Evolutionary conservation across 257 asterid genomes (phyloP).

Genomic region (Fraxinus cuspidata): DNA sequence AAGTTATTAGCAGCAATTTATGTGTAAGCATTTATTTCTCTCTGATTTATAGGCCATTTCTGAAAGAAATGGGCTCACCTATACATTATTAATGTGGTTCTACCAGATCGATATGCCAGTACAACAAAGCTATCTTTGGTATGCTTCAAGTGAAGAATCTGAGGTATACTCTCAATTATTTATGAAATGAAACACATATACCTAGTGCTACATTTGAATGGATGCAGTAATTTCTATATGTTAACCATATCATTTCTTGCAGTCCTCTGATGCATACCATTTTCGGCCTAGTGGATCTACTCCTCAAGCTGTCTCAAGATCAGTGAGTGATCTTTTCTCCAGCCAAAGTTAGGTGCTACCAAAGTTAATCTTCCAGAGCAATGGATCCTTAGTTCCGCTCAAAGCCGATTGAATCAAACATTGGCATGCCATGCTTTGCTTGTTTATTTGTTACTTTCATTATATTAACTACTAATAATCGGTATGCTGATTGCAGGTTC

Average conservation of each 20-base stretch:
- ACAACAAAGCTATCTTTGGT: slow-evolving; percentile 85
- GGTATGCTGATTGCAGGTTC: slow-evolving; percentile 46
- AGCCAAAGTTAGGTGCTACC: neutral
- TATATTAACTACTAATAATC: neutral
- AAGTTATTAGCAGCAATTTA: too few species aligned
- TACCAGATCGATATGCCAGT: slow-evolving; percentile 69
- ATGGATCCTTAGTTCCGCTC: neutral
- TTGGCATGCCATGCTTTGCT: neutral
- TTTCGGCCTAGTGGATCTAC: slow-evolving; percentile 66
- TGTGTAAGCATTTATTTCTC: too few species aligned
- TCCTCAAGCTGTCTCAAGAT: slow-evolving; percentile 59
- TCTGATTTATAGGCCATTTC: too few species aligned
- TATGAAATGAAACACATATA: neutral
- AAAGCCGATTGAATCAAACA: neutral
- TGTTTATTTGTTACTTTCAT: neutral
- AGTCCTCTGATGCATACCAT: slow-evolving; percentile 84
- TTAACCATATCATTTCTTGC: slow-evolving; percentile 24
- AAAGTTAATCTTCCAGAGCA: neutral
- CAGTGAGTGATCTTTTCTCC: slow-evolving; percentile 44
- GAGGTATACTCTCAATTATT: slow-evolving; percentile 48
- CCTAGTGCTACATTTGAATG: neutral
- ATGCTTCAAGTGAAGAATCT: slow-evolving; percentile 64
- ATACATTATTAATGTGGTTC: slow-evolving; percentile 10
- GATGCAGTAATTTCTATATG: slow-evolving; percentile 17
- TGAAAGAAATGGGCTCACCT: slow-evolving; percentile 7